Conservation (phyloP, 371 early-diverging fungal species). For the Mucor lusitanicus region DNA sequence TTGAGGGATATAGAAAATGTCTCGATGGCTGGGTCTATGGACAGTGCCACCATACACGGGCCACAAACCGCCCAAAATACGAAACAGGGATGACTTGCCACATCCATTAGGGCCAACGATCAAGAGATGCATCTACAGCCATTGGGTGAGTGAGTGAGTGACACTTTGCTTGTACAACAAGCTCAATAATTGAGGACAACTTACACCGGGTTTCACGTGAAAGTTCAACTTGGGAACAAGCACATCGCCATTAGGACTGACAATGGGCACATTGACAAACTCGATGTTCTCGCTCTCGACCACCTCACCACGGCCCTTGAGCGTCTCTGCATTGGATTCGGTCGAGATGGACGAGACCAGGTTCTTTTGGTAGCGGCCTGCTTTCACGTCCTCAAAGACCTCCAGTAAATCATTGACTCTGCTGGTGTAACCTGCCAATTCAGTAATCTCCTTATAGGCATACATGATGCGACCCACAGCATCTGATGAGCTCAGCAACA, state of each 20-base stretch:
- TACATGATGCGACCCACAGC: conserved; percentile 92
- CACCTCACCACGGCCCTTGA: conserved; percentile 70
- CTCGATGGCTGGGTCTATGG: conserved; percentile 75
- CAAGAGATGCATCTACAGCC: conserved; percentile 75
- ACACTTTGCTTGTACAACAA: neutral
- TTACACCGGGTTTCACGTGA: conserved; percentile 82
- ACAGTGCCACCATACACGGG: conserved; percentile 89
- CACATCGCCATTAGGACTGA: conserved; percentile 96
- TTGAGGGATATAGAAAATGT: conserved; percentile 97
- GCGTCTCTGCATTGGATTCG: conserved; percentile 56
- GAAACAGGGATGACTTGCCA: conserved; percentile 92
- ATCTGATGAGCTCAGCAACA: conserved; percentile 82
- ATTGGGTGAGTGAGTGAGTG: neutral
- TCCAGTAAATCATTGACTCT: conserved; percentile 78
- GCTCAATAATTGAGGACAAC: neutral
- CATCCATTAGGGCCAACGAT: conserved; percentile 98
- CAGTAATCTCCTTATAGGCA: conserved; percentile 86
- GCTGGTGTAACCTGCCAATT: conserved; percentile 91
- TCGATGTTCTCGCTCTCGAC: conserved; percentile 78
- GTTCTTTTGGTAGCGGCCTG: conserved; percentile 69
- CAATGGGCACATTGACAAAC: conserved; percentile 90
- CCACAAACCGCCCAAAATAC: conserved; percentile 96
- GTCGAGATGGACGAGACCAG: conserved; percentile 62
- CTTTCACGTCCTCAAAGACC: conserved; percentile 82
- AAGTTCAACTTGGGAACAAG: conserved; percentile 86